phyloP scores from a whole-genome alignment of 768 basidiomycete genomes.

The Galerina marginata region DNA sequence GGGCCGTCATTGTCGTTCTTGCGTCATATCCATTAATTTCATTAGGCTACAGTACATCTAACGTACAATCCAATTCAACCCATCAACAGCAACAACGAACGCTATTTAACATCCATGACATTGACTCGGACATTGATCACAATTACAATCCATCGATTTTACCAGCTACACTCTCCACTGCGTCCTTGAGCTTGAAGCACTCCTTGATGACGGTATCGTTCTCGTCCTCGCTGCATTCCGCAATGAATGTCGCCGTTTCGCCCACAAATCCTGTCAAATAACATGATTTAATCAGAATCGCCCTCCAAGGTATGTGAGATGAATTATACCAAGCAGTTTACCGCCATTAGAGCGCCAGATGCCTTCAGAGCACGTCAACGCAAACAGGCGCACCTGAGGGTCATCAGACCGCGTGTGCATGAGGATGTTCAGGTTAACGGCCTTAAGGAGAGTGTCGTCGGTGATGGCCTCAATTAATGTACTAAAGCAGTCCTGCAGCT shows the following conservation, averaged over 20 bases:
- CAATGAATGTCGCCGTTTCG: constrained; percentile 86
- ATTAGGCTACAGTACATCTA: constrained; percentile 21
- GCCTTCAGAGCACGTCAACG: constrained; percentile 68
- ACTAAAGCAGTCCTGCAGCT: constrained; percentile 56
- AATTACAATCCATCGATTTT: constrained; percentile 54
- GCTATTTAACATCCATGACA: not conserved
- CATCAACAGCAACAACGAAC: not conserved
- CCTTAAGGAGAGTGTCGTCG: constrained; percentile 73
- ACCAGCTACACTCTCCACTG: constrained; percentile 75
- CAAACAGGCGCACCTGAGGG: constrained; percentile 66
- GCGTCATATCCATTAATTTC: constrained; percentile 12
- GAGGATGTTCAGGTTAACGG: constrained; percentile 80
- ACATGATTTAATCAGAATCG: not conserved
- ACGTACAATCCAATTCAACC: constrained; percentile 22
- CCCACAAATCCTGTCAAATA: constrained; percentile 64
- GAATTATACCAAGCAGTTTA: constrained; percentile 66
- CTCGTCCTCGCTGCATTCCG: constrained; percentile 88
- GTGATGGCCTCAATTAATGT: constrained; percentile 58
- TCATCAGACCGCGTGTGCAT: constrained; percentile 92
- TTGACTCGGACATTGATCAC: not conserved
- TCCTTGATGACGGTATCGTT: constrained; percentile 80
- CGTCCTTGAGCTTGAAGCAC: constrained; percentile 69
- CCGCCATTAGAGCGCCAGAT: constrained; percentile 81
- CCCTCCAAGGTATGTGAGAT: not conserved
- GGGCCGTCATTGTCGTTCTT: constrained; percentile 9